A percentile compares a stretch with the other conserved stretches of the same genome.
Conservation (phyloP, 352 stramenopile genomes). For the Globisporangium parvum region DNA sequence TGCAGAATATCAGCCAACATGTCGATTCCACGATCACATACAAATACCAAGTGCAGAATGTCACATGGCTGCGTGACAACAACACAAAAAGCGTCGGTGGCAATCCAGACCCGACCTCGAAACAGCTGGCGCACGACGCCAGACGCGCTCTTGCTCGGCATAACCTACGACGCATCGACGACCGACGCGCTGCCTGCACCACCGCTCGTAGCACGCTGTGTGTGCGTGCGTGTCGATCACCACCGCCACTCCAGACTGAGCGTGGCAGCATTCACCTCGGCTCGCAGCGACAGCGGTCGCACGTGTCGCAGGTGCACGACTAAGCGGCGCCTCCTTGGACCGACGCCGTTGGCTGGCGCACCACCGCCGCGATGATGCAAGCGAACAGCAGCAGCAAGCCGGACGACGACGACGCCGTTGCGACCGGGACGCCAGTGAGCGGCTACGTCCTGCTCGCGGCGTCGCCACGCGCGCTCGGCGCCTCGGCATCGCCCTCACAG, state of each 20-base stretch:
- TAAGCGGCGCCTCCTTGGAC: background rate
- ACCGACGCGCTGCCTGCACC: no score
- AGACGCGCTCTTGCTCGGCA: background rate
- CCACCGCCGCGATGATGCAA: background rate
- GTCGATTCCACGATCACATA: background rate
- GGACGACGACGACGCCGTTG: background rate
- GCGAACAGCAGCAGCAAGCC: background rate
- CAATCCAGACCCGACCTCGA: background rate
- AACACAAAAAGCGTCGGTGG: no score
- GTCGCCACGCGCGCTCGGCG: conserved; percentile 5
- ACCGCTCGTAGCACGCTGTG: no score
- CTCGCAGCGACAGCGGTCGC: no score
- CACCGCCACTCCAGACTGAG: no score
- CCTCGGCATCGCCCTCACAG: background rate
- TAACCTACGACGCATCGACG: no score
- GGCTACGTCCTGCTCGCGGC: conserved; percentile 16
- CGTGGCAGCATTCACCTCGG: no score
- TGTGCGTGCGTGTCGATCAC: no score
- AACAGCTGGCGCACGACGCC: background rate
- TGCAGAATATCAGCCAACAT: no score
- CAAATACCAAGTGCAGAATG: conserved; percentile 21
- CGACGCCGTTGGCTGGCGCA: background rate
- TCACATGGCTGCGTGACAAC: background rate
- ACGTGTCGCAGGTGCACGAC: background rate
- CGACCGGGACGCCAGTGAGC: conserved; percentile 8